phyloP scores from a whole-genome alignment of 2,329 filamentous ascomycete species.

The Alternaria hordeiaustralica region DNA sequence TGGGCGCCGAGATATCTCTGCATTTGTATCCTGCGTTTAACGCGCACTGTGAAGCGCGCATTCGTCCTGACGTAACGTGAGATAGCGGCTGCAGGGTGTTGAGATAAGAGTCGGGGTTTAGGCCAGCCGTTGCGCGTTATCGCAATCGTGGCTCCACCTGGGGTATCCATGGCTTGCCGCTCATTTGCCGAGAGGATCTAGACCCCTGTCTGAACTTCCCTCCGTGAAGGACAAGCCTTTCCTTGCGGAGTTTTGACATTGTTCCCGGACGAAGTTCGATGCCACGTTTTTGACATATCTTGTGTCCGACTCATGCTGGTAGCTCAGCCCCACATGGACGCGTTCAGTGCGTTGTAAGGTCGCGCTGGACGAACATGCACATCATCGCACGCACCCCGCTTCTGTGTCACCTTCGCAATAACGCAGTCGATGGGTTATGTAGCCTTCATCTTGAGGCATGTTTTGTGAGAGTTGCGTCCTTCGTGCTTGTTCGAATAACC shows the following conservation, averaged over 20 bases:
- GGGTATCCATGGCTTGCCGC: slow-evolving; percentile 12
- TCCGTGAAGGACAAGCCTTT: neutral
- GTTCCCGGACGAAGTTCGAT: neutral
- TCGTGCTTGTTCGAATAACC: neutral
- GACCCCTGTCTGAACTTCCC: neutral
- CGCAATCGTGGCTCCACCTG: slow-evolving; percentile 18
- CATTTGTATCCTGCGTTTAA: slow-evolving; percentile 16
- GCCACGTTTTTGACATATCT: neutral
- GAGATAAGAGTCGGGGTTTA: slow-evolving; percentile 20
- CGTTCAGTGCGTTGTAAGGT: neutral
- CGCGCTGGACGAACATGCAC: neutral
- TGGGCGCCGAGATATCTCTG: slow-evolving; percentile 31
- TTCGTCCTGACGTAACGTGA: slow-evolving; percentile 28
- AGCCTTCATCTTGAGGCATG: neutral
- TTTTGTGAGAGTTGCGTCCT: neutral
- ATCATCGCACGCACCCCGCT: neutral
- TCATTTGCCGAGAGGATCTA: slow-evolving; percentile 10
- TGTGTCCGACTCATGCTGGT: neutral
- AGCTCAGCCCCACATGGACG: neutral
- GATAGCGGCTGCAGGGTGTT: slow-evolving; percentile 23
- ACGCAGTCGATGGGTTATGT: neutral
- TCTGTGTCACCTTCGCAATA: neutral
- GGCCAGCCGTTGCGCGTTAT: slow-evolving; percentile 12
- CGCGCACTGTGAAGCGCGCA: slow-evolving; percentile 9
- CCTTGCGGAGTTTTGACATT: neutral